Percentiles rank a stretch among this genome's conserved stretches.
These are phyloP conservation scores for Podosphaera fusca DNA, from an alignment of 2,329 filamentous ascomycete species.

Conservation along the genomic window DNA sequence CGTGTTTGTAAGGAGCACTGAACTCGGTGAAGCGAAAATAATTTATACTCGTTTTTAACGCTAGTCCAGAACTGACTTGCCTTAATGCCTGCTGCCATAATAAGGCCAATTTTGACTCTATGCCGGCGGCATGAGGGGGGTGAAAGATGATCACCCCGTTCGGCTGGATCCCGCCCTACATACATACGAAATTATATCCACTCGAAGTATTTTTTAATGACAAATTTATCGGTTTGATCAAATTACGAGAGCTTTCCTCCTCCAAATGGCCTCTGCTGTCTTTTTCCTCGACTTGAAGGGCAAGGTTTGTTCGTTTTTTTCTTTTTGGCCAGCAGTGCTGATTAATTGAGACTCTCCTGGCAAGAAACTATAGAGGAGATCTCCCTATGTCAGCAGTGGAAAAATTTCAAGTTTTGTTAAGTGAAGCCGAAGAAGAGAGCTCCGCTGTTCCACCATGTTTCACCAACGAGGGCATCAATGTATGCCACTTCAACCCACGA, in stretches of 20 bases:
- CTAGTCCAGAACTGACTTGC: no score
- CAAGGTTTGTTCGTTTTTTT: conserved; percentile 43
- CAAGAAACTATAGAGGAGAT: conserved; percentile 93
- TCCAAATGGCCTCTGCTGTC: conserved; percentile 73
- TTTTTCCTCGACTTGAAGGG: conserved; percentile 99
- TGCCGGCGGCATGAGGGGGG: no score
- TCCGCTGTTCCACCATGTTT: conserved; percentile 95
- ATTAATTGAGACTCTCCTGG: conserved; percentile 60
- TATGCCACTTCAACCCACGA: conserved; percentile 21
- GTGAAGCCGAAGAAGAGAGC: conserved; percentile 96
- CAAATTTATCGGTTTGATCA: neutral
- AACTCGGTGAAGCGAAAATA: conserved; percentile 1
- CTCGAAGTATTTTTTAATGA: neutral
- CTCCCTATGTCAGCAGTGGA: conserved; percentile 98
- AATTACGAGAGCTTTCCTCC: neutral
- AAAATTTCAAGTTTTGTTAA: conserved; percentile 86
- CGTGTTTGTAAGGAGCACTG: conserved; percentile 30
- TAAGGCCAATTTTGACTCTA: neutral
- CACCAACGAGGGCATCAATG: conserved; percentile 95
- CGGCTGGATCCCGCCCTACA: no score
- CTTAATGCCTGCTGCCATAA: no score
- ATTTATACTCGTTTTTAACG: neutral
- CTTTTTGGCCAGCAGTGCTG: conserved; percentile 5
- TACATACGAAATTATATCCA: neutral
- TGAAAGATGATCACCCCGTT: no score